Base-by-base conservation (phyloP, 106 monocot species). In the Amphibolis antarctica region DNA sequence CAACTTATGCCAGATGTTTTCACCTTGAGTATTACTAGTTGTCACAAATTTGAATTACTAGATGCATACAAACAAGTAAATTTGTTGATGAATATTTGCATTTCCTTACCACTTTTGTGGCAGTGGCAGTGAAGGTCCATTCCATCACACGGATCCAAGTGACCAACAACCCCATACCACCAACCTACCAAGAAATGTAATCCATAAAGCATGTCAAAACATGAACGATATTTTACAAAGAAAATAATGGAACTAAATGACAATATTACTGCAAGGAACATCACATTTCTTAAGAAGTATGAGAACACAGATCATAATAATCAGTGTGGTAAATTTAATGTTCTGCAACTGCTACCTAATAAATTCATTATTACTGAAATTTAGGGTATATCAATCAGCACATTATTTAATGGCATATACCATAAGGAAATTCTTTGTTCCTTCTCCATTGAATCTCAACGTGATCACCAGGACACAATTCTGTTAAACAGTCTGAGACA, bases 371-470 rank as follows among this genome's bases (percentile, higher is more conserved):
- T 36, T 36, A 7, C 36, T 36, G 36, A 36, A 36, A 36, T 36
- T 36, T 36, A 36, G 36, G 36, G 36, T 4, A 36, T 36, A 36
- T 36, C 36, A 36, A 7, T 59, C 15, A 49, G 51, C 23, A 21
- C 20, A 25, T 28, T 20, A 10, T 13, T 25, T 10, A 61, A 28
- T 9, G 53, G 19, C 20, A 70, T 45, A n/a, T 65, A 96, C 93
- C 93, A 75, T 83, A 93, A 19, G 85, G 92, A 46, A 85, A 85
- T 18, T 88, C 88, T 46, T 93, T 93, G 82, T 71, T 88, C 58
- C 78, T 78, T 63, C 92, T 78, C 92, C 93, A 93, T 64, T 88
- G 92, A 60, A 88, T 84, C 67, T 92, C 92, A 23, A 92, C 76
- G 69, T 88, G 84, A 66, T 93, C 85, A 0, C 85, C 85, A 5